Evolutionary conservation across 2,329 filamentous ascomycete genomes (phyloP), one percentile per base, ranked within the genome.

Genomic region (Trichothecium sympodiale): DNA sequence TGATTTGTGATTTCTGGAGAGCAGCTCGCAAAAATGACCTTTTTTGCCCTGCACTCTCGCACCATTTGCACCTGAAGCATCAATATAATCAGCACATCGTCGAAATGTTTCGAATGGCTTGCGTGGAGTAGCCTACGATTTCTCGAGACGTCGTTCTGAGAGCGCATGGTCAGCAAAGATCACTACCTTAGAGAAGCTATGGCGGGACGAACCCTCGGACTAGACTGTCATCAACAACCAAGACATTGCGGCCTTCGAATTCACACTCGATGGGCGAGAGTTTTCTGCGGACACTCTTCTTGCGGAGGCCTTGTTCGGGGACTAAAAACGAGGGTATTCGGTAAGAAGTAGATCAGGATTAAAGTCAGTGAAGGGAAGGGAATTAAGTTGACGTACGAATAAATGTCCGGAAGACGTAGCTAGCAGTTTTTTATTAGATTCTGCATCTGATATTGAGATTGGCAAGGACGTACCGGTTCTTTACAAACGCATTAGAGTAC

Each of bases 401-500:
- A 25, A 25, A 25, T 6, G 20, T 25, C 10, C 20, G 20, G 20
- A 25, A 25, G 6, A 25, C 20, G 20, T 25, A 25, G 20, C 20
- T 25, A 25, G n/a, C n/a, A n/a, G n/a, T n/a, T n/a, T n/a, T n/a
- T n/a, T n/a, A n/a, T n/a, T n/a, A n/a, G n/a, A n/a, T n/a, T n/a
- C n/a, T n/a, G n/a, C n/a, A n/a, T n/a, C n/a, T n/a, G n/a, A n/a
- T 82, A 53, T 87, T 89, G 56, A 89, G 91, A 1, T 85, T 93
- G 34, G 85, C 74, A 68, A 85, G 87, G 41, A 93, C 81, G 55
- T 93, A 93, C 35, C 84, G 73, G 58, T 93, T 93, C 69, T 91
- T 93, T 44, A 94, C 79, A 48, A 94, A 89, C 3, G 79, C 87
- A 52, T 84, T 82, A 39, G 74, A 80, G 50, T 83, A 86, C 2